Evolutionary conservation across 2,329 filamentous ascomycete genomes (phyloP), one percentile per base, ranked within the genome.

Genomic region (Botryotinia narcissicola): DNA sequence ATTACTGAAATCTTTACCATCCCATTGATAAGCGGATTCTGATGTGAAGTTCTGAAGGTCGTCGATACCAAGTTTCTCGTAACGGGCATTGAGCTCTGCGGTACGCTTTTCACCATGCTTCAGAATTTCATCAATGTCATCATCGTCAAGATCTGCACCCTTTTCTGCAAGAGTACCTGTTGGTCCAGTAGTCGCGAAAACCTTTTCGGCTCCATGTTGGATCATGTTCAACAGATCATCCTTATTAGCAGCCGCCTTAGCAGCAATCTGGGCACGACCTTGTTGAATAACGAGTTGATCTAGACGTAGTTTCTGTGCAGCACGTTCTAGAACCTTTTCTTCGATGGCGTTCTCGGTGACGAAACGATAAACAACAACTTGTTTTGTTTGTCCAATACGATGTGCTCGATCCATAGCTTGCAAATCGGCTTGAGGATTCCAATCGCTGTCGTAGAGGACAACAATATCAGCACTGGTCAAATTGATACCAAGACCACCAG

Each of bases 331-430:
- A 16, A 99, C 96, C 84, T 99, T 98, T 83, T 99, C 96, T 81
- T 99, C 96, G 74, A 99, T 98, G 0, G 96, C 96, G 80, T 97
- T 97, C 81, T 99, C 96, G 0, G 97, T 99, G 37, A 99, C 93
- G 79, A 99, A 98, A 74, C 96, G 90, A 85, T 97, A 99, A 5
- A 99, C 96, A 61, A 95, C 89, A 18, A 99, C 96, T 82, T 99
- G 96, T 84, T 99, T 99, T 8, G 94, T 99, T 84, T 99, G 96
- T 57, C 96, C 96, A 78, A 99, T 99, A 84, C 96, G 94, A 84
- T 99, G 96, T 70, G 96, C 96, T 81, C 96, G 93, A 80, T 99
- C 96, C 96, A 99, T 99, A 73, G 96, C 96, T 83, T 99, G 96
- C 74, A 99, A 84, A 89, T 99, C 96, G 29, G 96, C 96, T 83